Conservation (phyloP, 2,329 filamentous ascomycete species). For the Coniella vitis region DNA sequence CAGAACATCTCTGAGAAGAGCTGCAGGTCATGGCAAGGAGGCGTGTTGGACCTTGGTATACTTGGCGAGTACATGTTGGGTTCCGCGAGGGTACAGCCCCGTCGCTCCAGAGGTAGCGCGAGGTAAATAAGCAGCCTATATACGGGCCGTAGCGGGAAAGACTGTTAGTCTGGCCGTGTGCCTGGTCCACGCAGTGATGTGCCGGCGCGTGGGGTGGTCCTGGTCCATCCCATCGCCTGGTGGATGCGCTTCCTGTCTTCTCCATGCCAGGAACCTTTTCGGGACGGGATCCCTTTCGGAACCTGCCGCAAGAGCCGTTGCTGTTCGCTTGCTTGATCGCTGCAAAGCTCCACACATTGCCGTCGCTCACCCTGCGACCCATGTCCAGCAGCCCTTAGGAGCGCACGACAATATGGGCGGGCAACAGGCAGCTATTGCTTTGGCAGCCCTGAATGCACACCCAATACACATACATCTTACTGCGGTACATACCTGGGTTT, state of each 20-base stretch:
- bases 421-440: neutral
- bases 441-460: too few relatives aligned
- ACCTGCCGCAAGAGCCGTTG: slow-evolving; percentile 2
- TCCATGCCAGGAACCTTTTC: slow-evolving; percentile 4
- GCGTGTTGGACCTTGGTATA: slow-evolving; percentile 7
- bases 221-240: neutral
- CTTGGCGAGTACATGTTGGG: slow-evolving; percentile 13
- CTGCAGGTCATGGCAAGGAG: slow-evolving; percentile 5
- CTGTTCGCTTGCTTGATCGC: slow-evolving; percentile 2
- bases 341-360: slow-evolving; percentile 9
- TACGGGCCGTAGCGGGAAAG: slow-evolving; percentile 13
- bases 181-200: slow-evolving; percentile 11
- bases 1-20: slow-evolving; percentile 1
- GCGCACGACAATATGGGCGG: neutral
- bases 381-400: slow-evolving; percentile 5
- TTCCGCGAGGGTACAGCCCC: slow-evolving; percentile 9
- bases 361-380: neutral
- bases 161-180: slow-evolving; percentile 4
- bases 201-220: slow-evolving; percentile 11
- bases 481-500: too few relatives aligned
- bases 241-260: slow-evolving; percentile 10
- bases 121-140: slow-evolving; percentile 3
- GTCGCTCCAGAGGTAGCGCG: neutral
- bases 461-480: too few relatives aligned
- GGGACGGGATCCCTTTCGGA: neutral